Percentiles rank a stretch among this genome's conserved stretches.
Conservation (phyloP, 495 filamentous ascomycete genomes). For the Hypoxylon crocopeplum region DNA sequence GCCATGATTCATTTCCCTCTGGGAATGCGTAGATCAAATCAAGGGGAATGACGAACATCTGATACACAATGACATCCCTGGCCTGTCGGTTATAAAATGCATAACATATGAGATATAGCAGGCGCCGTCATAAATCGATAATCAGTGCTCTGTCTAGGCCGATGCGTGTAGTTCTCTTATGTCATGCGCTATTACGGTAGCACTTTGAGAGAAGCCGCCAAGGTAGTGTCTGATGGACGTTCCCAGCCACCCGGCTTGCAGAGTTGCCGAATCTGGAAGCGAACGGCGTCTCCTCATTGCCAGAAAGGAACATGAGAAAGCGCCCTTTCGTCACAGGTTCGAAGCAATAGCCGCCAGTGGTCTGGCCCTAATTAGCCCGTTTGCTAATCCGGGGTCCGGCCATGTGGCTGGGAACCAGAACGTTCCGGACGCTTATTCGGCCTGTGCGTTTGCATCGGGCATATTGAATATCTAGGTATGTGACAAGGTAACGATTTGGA, state of each 20-base stretch:
- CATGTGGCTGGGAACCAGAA: slow-evolving; percentile 33
- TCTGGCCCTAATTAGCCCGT: slow-evolving; percentile 35
- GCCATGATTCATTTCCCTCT: slow-evolving; percentile 16
- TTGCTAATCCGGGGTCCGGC: slow-evolving; percentile 36
- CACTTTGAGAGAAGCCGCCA: neutral
- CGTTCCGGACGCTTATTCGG: slow-evolving; percentile 28
- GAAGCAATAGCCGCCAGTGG: slow-evolving; percentile 5
- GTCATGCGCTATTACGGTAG: too few relatives aligned
- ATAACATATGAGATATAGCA: slow-evolving; percentile 29
- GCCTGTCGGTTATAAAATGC: slow-evolving; percentile 7
- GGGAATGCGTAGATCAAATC: slow-evolving; percentile 30
- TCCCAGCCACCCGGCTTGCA: slow-evolving; percentile 3
- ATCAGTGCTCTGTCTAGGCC: slow-evolving; percentile 8
- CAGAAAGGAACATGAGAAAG: slow-evolving; percentile 9
- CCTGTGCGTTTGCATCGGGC: slow-evolving; percentile 33
- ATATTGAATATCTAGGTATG: neutral
- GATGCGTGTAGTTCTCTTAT: neutral
- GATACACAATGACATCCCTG: slow-evolving; percentile 34
- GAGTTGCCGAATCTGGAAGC: slow-evolving; percentile 17
- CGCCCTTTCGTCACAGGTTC: slow-evolving; percentile 22
- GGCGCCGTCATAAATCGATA: slow-evolving; percentile 4
- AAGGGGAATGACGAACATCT: slow-evolving; percentile 36
- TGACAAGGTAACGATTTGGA: neutral
- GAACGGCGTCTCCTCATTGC: slow-evolving; percentile 1
- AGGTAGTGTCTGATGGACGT: slow-evolving; percentile 2